Evolutionary conservation across 176 grass and related monocot genomes (phyloP), one percentile per base, ranked within the genome.

Genomic region (Zizania latifolia): DNA sequence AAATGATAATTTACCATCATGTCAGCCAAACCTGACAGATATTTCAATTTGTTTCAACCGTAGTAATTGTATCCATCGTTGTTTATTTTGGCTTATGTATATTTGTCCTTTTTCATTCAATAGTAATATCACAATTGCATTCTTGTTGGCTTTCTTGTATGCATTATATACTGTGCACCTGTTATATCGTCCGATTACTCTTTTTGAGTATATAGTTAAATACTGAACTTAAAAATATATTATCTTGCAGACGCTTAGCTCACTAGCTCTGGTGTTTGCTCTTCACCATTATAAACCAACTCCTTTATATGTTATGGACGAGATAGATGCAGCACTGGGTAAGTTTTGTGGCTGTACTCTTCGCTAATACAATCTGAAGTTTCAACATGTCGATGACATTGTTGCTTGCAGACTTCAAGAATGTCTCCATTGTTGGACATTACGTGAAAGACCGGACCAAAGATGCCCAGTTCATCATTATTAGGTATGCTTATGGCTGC

Each of bases 261-360:
- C 95, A 13, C 69, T 98, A 43, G 95, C 95, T 76, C 81, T 98
- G 53, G 91, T 98, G 29, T 98, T 98, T 89, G 91, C 91, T n/a
- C 95, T 98, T 72, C 95, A 98, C 73, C 95, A 98, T 82, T 98
- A 98, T 81, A 98, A 98, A 85, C 95, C 95, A 12, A 98, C 95
- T 30, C 95, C 95, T 9, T 77, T 98, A 3, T 98, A 94, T 88
- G 95, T 98, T 54, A 98, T 94, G 95, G 95, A 98, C 53, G 95
- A 98, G 79, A 98, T 98, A 54, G 95, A 98, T 89, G 95, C 95
- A 64, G 95, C 95, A 6, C 78, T 98, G 40, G 94, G 94, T 98
- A 89, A 78, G 78, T 64, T 32, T 35, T 57, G 39, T 17, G 4
- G 17, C 30, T 41, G 21, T 74, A 54, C 10, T 58, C 26, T 65